These are phyloP conservation scores for Sugiyamaella paludigena DNA, from an alignment of 1,139 yeast genomes.

Conservation along the genomic window DNA sequence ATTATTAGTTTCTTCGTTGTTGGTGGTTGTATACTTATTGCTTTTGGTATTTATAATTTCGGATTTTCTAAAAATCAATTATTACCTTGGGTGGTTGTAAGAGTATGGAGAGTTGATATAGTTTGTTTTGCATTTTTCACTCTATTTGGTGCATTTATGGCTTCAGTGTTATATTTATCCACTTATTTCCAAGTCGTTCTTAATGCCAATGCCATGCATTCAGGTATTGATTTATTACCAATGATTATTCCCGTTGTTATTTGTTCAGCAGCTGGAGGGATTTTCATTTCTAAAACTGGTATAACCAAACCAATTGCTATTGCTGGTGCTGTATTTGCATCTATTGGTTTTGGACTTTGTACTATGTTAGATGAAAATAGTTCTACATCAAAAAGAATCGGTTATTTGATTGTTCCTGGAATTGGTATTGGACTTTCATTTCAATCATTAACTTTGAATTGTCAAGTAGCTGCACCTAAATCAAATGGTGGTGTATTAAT, in stretches of 20 bases:
- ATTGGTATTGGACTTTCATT: slow-evolving; percentile 53
- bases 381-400: slow-evolving; percentile 39
- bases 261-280: slow-evolving; percentile 48
- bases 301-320: slow-evolving; percentile 49
- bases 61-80: slow-evolving; percentile 46
- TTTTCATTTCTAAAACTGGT: slow-evolving; percentile 47
- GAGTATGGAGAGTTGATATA: slow-evolving; percentile 40
- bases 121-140: slow-evolving; percentile 44
- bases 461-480: slow-evolving; percentile 57
- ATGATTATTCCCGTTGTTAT: slow-evolving; percentile 52
- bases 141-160: slow-evolving; percentile 48
- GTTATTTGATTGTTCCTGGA: slow-evolving; percentile 54
- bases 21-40: slow-evolving; percentile 48
- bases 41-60: slow-evolving; percentile 52
- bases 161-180: slow-evolving; percentile 46
- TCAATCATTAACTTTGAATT: slow-evolving; percentile 52
- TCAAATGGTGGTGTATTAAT: slow-evolving; percentile 50
- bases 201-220: slow-evolving; percentile 49
- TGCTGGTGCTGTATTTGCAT: slow-evolving; percentile 44
- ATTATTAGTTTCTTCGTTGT: slow-evolving; percentile 54
- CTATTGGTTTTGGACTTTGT: slow-evolving; percentile 57
- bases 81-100: slow-evolving; percentile 43
- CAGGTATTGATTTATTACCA: slow-evolving; percentile 60
- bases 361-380: slow-evolving; percentile 35
- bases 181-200: slow-evolving; percentile 57